Evolutionary conservation across 805 yeast species (phyloP).

Genomic region (Tanozyma kutaoensis): DNA sequence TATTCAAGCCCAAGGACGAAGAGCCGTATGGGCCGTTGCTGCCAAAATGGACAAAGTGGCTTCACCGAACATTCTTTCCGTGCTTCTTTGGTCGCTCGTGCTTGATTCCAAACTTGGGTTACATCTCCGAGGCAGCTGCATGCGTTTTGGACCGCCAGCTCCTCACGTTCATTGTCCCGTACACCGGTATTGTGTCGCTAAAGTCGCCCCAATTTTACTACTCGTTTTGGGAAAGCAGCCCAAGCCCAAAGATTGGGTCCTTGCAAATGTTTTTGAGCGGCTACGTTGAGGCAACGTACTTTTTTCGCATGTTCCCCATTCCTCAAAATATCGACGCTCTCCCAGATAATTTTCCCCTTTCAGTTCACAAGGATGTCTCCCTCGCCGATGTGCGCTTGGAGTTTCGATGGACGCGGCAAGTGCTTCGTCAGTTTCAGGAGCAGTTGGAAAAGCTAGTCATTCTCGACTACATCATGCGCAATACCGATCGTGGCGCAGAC

Average conservation of each 20-base stretch:
- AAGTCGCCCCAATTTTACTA: conserved; percentile 39
- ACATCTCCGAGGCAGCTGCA: conserved; percentile 62
- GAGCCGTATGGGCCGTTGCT: conserved; percentile 71
- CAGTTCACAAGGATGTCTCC: no score
- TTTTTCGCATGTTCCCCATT: conserved; percentile 40
- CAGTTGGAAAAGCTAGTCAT: conserved; percentile 60
- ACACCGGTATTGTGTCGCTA: conserved; percentile 42
- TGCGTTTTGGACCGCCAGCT: conserved; percentile 50
- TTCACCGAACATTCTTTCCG: conserved; percentile 62
- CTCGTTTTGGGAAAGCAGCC: conserved; percentile 29
- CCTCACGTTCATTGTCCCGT: conserved; percentile 48
- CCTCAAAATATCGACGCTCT: conserved; percentile 20
- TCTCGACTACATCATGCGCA: conserved; percentile 58
- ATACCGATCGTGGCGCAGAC: conserved; percentile 63
- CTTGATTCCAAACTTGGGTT: conserved; percentile 59
- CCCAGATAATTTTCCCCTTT: conserved; percentile 2
- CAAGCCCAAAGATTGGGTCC: conserved; percentile 62
- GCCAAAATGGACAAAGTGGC: conserved; percentile 74
- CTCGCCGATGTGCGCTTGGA: conserved; percentile 3
- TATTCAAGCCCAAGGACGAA: conserved; percentile 70
- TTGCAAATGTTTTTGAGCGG: conserved; percentile 50
- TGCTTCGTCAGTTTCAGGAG: conserved; percentile 37
- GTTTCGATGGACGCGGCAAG: conserved; percentile 42
- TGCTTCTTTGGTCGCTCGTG: conserved; percentile 68
- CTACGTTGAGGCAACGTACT: conserved; percentile 48